Evolutionary conservation across 169 alveolate species (phyloP).

Genomic region (Prorocentrum cordatum): DNA sequence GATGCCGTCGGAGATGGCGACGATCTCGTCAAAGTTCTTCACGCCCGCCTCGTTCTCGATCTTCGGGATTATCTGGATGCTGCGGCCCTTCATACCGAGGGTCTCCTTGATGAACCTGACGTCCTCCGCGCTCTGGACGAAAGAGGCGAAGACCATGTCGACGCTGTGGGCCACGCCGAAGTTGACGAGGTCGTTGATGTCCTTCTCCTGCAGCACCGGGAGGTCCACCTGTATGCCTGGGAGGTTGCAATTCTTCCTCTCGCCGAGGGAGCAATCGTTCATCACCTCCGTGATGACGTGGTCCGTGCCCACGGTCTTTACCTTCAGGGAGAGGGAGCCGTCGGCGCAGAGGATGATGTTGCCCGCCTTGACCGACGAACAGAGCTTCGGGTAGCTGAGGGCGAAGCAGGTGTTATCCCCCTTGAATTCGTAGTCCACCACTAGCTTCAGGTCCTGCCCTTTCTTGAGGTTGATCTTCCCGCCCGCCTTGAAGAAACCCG

Average conservation of each 20-base stretch:
- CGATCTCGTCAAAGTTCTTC: slow-evolving; percentile 89
- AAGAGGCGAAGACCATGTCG: slow-evolving; percentile 47
- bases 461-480: neutral
- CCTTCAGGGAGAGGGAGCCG: slow-evolving; percentile 90
- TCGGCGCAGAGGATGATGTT: slow-evolving; percentile 93
- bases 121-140: slow-evolving; percentile 76
- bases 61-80: slow-evolving; percentile 92
- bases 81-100: slow-evolving; percentile 85
- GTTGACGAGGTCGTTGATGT: slow-evolving; percentile 90
- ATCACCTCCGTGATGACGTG: slow-evolving; percentile 70
- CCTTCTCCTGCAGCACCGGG: slow-evolving; percentile 96
- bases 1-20: slow-evolving; percentile 93
- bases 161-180: slow-evolving; percentile 89
- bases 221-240: slow-evolving; percentile 94
- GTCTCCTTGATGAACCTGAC: slow-evolving; percentile 82
- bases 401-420: slow-evolving; percentile 90
- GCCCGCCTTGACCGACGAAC: slow-evolving; percentile 90
- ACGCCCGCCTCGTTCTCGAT: slow-evolving; percentile 94
- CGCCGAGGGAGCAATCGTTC: slow-evolving; percentile 91
- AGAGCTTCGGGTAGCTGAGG: slow-evolving; percentile 87
- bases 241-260: slow-evolving; percentile 91
- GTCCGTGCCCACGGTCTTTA: slow-evolving; percentile 71
- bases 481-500: slow-evolving; percentile 83
- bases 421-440: slow-evolving; percentile 16
- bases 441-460: neutral